Conservation (phyloP, 306 rosid species). For the Pyrus pyrifolia region DNA sequence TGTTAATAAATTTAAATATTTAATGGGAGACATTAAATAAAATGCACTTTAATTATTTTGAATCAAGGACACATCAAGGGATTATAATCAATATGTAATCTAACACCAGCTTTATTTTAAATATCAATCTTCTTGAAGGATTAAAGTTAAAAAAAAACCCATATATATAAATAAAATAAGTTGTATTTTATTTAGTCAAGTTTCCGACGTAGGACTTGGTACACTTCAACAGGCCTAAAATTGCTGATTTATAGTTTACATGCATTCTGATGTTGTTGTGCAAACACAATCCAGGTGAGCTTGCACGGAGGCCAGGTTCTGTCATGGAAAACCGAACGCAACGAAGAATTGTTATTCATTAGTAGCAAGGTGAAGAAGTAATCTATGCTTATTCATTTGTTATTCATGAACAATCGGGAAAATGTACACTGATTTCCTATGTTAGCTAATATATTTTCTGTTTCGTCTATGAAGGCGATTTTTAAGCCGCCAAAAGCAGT, state of each 20-base stretch:
- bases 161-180: background rate
- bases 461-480: conserved; percentile 43
- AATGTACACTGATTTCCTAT: background rate
- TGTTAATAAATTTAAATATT: too few relatives aligned
- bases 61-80: too few relatives aligned
- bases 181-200: too few relatives aligned
- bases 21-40: too few relatives aligned
- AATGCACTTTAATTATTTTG: too few relatives aligned
- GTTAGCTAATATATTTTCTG: background rate
- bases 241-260: background rate
- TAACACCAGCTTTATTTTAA: too few relatives aligned
- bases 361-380: conserved; percentile 52
- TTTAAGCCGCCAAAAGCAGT: conserved; percentile 72
- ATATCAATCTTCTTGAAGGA: too few relatives aligned
- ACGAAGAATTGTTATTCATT: conserved; percentile 64
- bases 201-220: too few relatives aligned
- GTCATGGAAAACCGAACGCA: conserved; percentile 76
- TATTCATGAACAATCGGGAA: background rate
- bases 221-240: background rate
- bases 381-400: background rate
- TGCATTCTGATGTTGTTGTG: background rate
- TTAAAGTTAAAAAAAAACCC: too few relatives aligned
- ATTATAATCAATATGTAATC: too few relatives aligned
- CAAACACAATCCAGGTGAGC: conserved; percentile 51
- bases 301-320: conserved; percentile 88